Evolutionary conservation across 768 basidiomycete genomes (phyloP), one percentile per base, ranked within the genome.

Genomic region (Erythrobasidium yunnanense): DNA sequence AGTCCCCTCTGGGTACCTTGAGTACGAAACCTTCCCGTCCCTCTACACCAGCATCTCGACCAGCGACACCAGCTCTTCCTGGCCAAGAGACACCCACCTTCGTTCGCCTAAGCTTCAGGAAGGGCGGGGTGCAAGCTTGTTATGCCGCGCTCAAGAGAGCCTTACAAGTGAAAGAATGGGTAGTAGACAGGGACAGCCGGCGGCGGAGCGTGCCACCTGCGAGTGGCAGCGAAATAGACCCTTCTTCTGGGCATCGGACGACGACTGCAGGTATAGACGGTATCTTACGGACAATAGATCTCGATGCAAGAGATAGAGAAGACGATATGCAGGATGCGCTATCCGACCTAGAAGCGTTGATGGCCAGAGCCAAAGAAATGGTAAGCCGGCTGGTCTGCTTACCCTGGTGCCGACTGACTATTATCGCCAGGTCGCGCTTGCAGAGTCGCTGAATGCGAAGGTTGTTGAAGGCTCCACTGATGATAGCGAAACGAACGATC

Each of bases 331-430:
- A 81, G 25, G 83, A 85, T 69, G 87, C 90, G 0, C 79, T 96
- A 32, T 80, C 84, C 70, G 95, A 97, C 73, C 81, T 97, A 33
- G 90, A 96, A 74, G 86, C 86, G 0, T 77, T 97, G 50, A 91
- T 88, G 87, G 79, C 85, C 52, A 88, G 92, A 74, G 90, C 91
- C 0, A 86, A 84, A 69, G 90, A 92, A 70, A 93, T 97, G 85
- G 91, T 75, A 6, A 35, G 27, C 20, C 13, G 29, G 27, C 53
- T 33, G 27, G 25, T 33, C 2, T 6, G 35, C 54, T 53, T 22
- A 32, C 4, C 18, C 46, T 63, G 55, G 34, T 47, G 20, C 32
- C 22, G n/a, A n/a, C 54, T 6, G 27, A 4, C 46, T 50, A 30
- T 50, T 4, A 22, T 55, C 49, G 5, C 22, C 17, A 50, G 20